Evolutionary conservation across 495 filamentous ascomycete species (phyloP), one percentile per base, ranked within the genome.

Genomic region (Thozetella sp.): DNA sequence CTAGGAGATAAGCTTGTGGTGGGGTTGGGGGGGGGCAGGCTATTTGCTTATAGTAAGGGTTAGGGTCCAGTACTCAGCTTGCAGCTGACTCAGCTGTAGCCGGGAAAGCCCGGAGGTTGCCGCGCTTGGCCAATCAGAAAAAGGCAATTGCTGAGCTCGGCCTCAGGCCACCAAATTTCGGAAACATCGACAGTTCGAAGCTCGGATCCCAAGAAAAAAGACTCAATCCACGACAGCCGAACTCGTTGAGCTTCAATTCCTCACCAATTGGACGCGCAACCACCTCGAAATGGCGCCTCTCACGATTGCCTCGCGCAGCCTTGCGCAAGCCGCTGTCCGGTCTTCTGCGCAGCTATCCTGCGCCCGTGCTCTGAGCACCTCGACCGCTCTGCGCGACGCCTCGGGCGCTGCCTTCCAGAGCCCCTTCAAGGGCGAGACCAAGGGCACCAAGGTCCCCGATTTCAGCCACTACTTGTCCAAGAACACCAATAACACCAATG

Each of bases 381-480:
- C 80, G 15, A 58, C 76, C 13, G 66, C 72, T 57, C 69, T 72
- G 58, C 68, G 61, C 56, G 74, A 65, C 57, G 63, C 72, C 56
- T 65, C 68, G 59, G 51, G 65, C 54, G 67, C 70, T 23, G 69
- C 66, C 56, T 77, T 70, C 64, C 70, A 80, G 56, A 80, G 78
- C 65, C 83, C 86, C 59, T 90, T 90, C 84, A 81, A 86, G 72
- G 81, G 80, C 74, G 83, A 85, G 58, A 74, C 81, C 78, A 73
- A 69, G 61, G 74, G 66, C 59, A 74, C 63, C 71, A 90, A 91
- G 73, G 87, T 98, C 68, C 96, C 96, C 60, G 89, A 90, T 77
- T 99, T 96, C 77, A 81, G 82, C 73, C 89, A 94, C 72, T 99
- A 99, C 80, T 79, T 85, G 80, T 86, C 84, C 75, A 88, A 86